Evolutionary conservation across 176 grass and related monocot genomes (phyloP).

Genomic region (Echinochloa phyllopogon): DNA sequence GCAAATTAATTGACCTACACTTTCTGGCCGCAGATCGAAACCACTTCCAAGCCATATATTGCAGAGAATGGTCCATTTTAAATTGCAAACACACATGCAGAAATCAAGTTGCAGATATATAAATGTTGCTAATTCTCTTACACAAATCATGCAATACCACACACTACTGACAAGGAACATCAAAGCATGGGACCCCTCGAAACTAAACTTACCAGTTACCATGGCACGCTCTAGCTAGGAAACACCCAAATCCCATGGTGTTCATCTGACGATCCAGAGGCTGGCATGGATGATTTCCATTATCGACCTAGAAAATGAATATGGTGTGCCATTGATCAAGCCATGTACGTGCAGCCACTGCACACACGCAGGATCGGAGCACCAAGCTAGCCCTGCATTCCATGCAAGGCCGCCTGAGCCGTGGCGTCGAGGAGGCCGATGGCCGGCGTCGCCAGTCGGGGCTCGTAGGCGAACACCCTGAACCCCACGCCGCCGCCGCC

Average conservation of each 20-base stretch:
- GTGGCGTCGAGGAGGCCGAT: constrained; percentile 83
- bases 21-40: constrained; percentile 16
- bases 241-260: neutral
- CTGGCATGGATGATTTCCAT: neutral
- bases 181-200: neutral
- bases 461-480: constrained; percentile 73
- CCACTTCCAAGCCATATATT: neutral
- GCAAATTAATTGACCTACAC: neutral
- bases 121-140: neutral
- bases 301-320: constrained; percentile 12
- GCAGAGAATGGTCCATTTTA: neutral
- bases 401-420: constrained; percentile 54
- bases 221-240: too few relatives aligned
- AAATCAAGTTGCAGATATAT: neutral
- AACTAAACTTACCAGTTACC: neutral
- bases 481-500: constrained; percentile 49
- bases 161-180: neutral
- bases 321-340: neutral
- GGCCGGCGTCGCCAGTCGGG: constrained; percentile 85
- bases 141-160: constrained; percentile 20
- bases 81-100: neutral
- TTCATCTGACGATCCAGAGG: neutral
- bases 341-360: neutral
- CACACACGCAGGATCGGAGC: neutral
- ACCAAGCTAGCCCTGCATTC: constrained; percentile 54